Percentiles rank a stretch among this genome's conserved stretches.
Evolutionary conservation across 805 yeast genomes (phyloP).

Genomic region (Hanseniaspora singularis): DNA sequence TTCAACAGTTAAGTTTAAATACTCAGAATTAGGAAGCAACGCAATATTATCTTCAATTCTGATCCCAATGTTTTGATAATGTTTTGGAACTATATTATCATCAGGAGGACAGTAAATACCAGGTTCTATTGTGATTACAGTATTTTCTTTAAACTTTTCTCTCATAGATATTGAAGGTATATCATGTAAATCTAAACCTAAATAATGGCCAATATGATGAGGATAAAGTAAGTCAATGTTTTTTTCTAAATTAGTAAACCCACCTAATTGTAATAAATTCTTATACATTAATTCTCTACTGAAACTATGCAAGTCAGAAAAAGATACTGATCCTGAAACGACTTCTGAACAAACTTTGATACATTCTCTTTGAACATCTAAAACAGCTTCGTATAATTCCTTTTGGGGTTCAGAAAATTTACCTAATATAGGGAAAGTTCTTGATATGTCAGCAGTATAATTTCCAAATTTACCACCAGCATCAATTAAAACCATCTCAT

Average conservation of each 20-base stretch:
- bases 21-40: constrained; percentile 44
- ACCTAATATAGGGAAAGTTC: constrained; percentile 89
- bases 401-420: constrained; percentile 63
- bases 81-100: constrained; percentile 55
- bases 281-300: constrained; percentile 48
- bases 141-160: constrained; percentile 46
- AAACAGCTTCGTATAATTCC: constrained; percentile 79
- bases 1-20: constrained; percentile 58
- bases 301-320: constrained; percentile 64
- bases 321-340: constrained; percentile 27
- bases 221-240: constrained; percentile 58
- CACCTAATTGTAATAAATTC: constrained; percentile 56
- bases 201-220: constrained; percentile 89
- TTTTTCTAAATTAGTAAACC: constrained; percentile 43
- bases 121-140: constrained; percentile 90
- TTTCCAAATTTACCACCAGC: constrained; percentile 94
- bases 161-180: constrained; percentile 52
- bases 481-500: constrained; percentile 81
- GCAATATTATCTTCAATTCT: constrained; percentile 91
- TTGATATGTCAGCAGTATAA: constrained; percentile 86
- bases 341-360: constrained; percentile 44
- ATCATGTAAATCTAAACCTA: constrained; percentile 88
- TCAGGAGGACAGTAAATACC: constrained; percentile 79
- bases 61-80: constrained; percentile 79
- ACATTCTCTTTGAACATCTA: constrained; percentile 68